These are phyloP conservation scores for Trypanosoma cruzi DNA, from an alignment of 208 protist species.

Conservation along the genomic window DNA sequence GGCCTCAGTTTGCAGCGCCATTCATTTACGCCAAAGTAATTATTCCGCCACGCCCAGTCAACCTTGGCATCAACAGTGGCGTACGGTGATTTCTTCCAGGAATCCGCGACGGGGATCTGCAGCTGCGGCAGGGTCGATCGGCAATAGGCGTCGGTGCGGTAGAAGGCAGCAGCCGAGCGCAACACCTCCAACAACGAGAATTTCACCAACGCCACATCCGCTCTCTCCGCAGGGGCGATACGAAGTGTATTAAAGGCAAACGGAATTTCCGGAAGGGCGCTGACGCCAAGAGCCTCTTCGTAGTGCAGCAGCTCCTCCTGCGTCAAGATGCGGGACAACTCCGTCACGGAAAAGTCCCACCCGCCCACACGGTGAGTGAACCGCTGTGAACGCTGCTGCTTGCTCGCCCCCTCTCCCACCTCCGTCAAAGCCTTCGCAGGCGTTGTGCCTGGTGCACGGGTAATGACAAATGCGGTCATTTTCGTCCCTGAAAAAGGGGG, in stretches of 20 bases:
- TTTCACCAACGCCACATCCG: constrained; percentile 33
- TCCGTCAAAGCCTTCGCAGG: not conserved
- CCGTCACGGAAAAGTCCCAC: constrained; percentile 63
- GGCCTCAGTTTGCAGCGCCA: constrained; percentile 15
- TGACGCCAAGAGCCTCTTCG: constrained; percentile 46
- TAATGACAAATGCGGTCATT: constrained; percentile 9
- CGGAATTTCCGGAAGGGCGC: constrained; percentile 70
- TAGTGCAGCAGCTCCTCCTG: constrained; percentile 55
- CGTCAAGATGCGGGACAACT: constrained; percentile 65
- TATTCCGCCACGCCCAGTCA: constrained; percentile 88
- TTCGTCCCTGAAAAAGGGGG: constrained; percentile 7
- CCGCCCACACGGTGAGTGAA: constrained; percentile 23
- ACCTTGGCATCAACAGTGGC: constrained; percentile 65
- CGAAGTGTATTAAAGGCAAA: constrained; percentile 70
- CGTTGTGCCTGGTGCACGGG: not conserved
- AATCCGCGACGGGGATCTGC: constrained; percentile 57
- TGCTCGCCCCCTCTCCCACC: not conserved
- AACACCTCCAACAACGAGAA: constrained; percentile 60
- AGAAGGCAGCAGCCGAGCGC: constrained; percentile 55
- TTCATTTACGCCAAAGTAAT: constrained; percentile 61
- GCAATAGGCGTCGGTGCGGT: constrained; percentile 52
- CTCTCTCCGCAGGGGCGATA: constrained; percentile 20
- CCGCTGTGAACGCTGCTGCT: constrained; percentile 12
- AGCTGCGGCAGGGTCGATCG: constrained; percentile 37
- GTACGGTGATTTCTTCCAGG: constrained; percentile 56